Evolutionary conservation across 2,329 filamentous ascomycete genomes (phyloP), one percentile per base, ranked within the genome.

Genomic region (Penicillium sp.): DNA sequence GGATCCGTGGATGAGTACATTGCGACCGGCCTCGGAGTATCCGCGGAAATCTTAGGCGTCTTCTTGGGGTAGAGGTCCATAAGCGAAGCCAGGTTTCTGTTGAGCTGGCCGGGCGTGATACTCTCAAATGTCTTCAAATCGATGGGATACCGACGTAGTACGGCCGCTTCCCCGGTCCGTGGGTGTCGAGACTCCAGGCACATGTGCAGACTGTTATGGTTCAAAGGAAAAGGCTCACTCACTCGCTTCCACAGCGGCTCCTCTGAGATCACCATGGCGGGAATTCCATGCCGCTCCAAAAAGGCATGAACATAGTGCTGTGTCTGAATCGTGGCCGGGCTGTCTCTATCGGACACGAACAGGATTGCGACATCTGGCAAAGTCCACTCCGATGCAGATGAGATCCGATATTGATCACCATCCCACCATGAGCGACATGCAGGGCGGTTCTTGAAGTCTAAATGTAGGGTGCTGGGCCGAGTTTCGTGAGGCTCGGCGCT

Each of bases 111-210:
- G 12, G 79, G 75, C 14, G 79, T 75, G 61, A 82, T 79, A 57
- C 76, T 79, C 63, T 81, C 72, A 54, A 82, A 82, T 0, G 78
- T 80, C 60, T 74, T 72, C 49, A 82, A 61, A 61, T 82, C 79
- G 58, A 82, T 78, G 14, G 80, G 80, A 58, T 70, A 80, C 45
- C 70, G 75, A 64, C 69, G 71, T 39, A 78, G 54, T 17, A 78
- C 69, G 11, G 66, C 64, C 3, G 63, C 71, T 52, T 75, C 72
- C 5, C 75, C 75, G 17, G 72, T 75, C 10, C 65, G 48, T 6
- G 69, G 39, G 65, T 75, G 65, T 50, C 73, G 73, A 51, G 74
- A 72, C 62, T 81, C 76, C 45, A 82, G 64, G 49, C 76, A 78
- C 60, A 80, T 75, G 63, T 81, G 78, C 25, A 79, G 71, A 55